Evolutionary conservation across 441 rosid genomes (phyloP).

Genomic region (Codiaeum variegatum): DNA sequence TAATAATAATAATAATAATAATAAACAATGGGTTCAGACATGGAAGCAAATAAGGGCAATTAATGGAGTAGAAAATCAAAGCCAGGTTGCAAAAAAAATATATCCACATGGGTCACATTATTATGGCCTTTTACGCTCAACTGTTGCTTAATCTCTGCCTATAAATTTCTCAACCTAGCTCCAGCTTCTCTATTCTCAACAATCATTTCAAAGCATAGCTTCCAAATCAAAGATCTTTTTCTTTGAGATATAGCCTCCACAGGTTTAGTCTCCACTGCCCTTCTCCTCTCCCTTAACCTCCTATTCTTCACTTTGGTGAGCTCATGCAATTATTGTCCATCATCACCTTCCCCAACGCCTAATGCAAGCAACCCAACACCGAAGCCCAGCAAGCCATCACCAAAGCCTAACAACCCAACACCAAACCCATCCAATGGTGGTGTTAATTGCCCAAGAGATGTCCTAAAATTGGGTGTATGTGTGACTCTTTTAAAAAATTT

Average conservation of each 20-base stretch:
- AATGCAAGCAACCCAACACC: not conserved
- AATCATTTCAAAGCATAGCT: not conserved
- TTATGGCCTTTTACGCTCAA: not conserved
- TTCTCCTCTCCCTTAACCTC: no score
- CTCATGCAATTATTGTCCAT: no score
- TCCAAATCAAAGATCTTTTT: no score
- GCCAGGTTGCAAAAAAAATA: no score
- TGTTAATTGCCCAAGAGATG: not conserved
- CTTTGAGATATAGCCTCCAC: slow-evolving; percentile 29
- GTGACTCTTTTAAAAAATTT: not conserved
- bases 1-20: no score
- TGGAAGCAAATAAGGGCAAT: no score
- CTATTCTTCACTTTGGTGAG: no score
- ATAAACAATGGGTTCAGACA: no score
- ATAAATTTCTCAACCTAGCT: slow-evolving; percentile 17
- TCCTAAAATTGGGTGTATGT: not conserved
- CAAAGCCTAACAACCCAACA: not conserved
- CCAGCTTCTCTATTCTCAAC: not conserved
- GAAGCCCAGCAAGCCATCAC: not conserved
- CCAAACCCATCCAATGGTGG: not conserved
- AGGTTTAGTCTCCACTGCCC: not conserved
- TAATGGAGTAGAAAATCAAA: no score
- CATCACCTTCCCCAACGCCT: not conserved
- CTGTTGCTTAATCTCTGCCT: not conserved
- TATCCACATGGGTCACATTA: not conserved